These are phyloP conservation scores for Dactylella cylindrospora DNA, from an alignment of 2,329 filamentous ascomycete species.

Conservation along the genomic window DNA sequence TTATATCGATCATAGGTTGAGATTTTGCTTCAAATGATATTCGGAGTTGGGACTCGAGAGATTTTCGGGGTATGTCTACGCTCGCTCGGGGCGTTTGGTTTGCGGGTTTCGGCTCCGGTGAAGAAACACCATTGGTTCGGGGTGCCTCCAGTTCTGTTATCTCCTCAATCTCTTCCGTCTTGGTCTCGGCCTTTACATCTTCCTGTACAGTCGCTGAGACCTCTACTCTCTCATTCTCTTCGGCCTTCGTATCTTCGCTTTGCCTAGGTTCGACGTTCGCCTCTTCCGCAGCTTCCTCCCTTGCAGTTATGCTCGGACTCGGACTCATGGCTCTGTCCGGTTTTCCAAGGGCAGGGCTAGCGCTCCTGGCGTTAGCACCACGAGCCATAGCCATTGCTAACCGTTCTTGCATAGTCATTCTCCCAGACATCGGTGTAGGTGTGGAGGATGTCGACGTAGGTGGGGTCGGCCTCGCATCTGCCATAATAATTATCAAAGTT, in stretches of 20 bases:
- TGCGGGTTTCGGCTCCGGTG: background rate
- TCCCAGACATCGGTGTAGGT: slow-evolving; percentile 61
- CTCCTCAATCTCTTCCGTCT: slow-evolving; percentile 53
- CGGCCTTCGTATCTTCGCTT: slow-evolving; percentile 46
- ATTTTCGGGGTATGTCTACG: slow-evolving; percentile 22
- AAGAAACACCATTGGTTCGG: slow-evolving; percentile 8
- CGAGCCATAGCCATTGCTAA: slow-evolving; percentile 83
- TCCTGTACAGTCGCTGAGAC: slow-evolving; percentile 33
- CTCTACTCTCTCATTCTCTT: slow-evolving; percentile 35
- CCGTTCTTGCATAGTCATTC: slow-evolving; percentile 69
- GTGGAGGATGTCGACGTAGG: slow-evolving; percentile 49
- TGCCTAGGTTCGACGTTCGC: slow-evolving; percentile 48
- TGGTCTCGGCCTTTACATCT: slow-evolving; percentile 41
- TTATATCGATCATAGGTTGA: background rate
- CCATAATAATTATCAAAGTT: too few species aligned
- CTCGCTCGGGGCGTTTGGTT: slow-evolving; percentile 15
- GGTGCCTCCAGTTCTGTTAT: slow-evolving; percentile 52
- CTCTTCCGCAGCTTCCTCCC: slow-evolving; percentile 22
- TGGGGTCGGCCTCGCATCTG: slow-evolving; percentile 39
- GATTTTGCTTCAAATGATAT: background rate
- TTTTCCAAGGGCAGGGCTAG: slow-evolving; percentile 60
- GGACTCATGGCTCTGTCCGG: slow-evolving; percentile 55
- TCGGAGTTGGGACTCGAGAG: slow-evolving; percentile 16
- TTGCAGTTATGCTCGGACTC: slow-evolving; percentile 55
- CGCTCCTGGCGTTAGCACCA: slow-evolving; percentile 60